These are phyloP conservation scores for Boletus rubropictus DNA, from an alignment of 768 basidiomycete genomes.

Conservation along the genomic window DNA sequence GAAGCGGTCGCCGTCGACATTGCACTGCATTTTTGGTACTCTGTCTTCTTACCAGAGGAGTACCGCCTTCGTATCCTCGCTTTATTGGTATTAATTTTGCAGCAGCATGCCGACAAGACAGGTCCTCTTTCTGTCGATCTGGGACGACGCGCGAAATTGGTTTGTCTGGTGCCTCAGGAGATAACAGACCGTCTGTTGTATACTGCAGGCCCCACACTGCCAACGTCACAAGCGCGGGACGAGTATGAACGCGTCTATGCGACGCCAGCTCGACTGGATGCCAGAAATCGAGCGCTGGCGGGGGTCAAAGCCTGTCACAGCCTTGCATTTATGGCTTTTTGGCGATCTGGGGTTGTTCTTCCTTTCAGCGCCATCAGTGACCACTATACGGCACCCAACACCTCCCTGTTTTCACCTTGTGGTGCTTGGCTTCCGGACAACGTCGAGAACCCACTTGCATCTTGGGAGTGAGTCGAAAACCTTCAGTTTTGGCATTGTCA, in stretches of 20 bases:
- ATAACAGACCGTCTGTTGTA: slow-evolving; percentile 28
- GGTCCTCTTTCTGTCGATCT: slow-evolving; percentile 11
- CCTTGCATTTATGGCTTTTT: slow-evolving; percentile 35
- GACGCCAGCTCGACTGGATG: slow-evolving; percentile 35
- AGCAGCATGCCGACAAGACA: slow-evolving; percentile 10
- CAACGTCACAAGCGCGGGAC: slow-evolving; percentile 18
- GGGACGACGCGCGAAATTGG: slow-evolving; percentile 15
- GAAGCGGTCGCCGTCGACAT: slow-evolving; percentile 34
- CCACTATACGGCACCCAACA: slow-evolving; percentile 36
- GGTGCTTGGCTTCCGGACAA: slow-evolving; percentile 39
- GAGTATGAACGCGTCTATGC: slow-evolving; percentile 29
- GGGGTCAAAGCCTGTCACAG: slow-evolving; percentile 39
- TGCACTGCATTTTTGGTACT: slow-evolving; percentile 46
- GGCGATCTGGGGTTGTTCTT: slow-evolving; percentile 38
- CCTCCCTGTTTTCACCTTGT: slow-evolving; percentile 39
- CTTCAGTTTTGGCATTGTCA: not conserved
- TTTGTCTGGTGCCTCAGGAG: slow-evolving; percentile 19
- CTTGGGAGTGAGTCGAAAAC: slow-evolving; percentile 40
- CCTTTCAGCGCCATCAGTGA: slow-evolving; percentile 38
- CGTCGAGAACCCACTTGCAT: slow-evolving; percentile 37
- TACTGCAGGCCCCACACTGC: slow-evolving; percentile 21
- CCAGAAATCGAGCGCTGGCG: slow-evolving; percentile 35
- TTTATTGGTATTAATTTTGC: slow-evolving; percentile 12
- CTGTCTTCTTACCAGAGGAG: slow-evolving; percentile 33
- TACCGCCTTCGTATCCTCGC: slow-evolving; percentile 24